Base-by-base conservation (phyloP, 2,329 filamentous ascomycete species). In the Penicillium sp. region DNA sequence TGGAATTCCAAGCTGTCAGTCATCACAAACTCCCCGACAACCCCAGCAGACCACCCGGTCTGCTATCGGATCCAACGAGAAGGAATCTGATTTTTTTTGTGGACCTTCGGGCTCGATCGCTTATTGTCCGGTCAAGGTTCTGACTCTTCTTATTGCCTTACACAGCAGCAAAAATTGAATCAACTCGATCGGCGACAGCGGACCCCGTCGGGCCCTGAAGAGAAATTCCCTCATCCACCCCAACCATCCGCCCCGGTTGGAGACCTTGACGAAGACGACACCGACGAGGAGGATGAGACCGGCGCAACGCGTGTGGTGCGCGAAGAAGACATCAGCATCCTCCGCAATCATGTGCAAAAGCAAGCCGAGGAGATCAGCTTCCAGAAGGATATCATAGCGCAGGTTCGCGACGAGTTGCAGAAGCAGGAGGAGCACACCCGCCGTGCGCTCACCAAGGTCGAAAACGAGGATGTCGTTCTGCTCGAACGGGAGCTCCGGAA, bases 401-500 rank as follows among this genome's bases (percentile, higher is more conserved):
- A 87, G 66, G 89, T 96, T 59, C 91, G 90, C 65, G 86, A 89
- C 54, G 90, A 95, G 72, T 82, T 97, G 47, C 81, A 89, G 52
- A 85, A 92, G 73, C 90, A 96, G 70, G 90, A 94, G 72, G 85
- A 88, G 67, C 83, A 91, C 58, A 90, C 95, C 68, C 88, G 91
- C 72, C 84, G 85, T 67, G 88, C 90, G 29, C 85, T 96, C 51
- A 87, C 88, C 63, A 84, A 88, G 57, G 87, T 95, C 48, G 91
- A 96, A 73, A 85, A 88, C 60, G 86, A 91, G 71, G 91, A 94
- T 63, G 93, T 97, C 59, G 87, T 89, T 49, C 86, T 90, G 31
- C 81, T 97, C 38, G 93, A 97, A 76, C 85, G 93, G 53, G 94
- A 99, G 74, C 81, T 99, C 54, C 91, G 89, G 79, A 97, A 97